These are phyloP conservation scores for Thuidium tamariscinum DNA, from an alignment of 225 moss, liverwort and hornwort species.

Conservation along the genomic window DNA sequence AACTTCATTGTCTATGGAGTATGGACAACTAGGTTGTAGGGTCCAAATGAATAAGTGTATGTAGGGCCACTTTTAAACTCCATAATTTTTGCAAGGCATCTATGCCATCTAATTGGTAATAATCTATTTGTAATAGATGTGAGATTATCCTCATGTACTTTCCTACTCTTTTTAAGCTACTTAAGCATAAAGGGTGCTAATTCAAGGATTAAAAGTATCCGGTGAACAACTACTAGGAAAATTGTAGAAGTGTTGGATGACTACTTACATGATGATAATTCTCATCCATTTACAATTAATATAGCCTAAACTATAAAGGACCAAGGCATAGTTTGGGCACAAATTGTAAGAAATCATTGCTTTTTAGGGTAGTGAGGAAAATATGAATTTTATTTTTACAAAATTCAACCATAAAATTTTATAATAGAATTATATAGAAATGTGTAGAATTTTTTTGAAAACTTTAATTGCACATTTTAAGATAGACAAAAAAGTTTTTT, in stretches of 20 bases:
- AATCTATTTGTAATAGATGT: background rate
- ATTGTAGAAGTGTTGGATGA: background rate
- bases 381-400: no score
- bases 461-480: background rate
- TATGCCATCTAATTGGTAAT: background rate
- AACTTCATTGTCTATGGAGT: background rate
- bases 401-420: no score
- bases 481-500: background rate
- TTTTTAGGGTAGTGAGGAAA: no score
- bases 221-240: background rate
- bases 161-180: background rate
- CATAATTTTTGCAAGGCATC: background rate
- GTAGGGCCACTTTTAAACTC: background rate
- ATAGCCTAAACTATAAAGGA: background rate
- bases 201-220: background rate
- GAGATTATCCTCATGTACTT: background rate
- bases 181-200: background rate
- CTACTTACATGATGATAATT: background rate
- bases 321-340: no score
- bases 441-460: background rate
- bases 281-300: background rate
- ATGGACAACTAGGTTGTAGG: fast-evolving
- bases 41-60: background rate
- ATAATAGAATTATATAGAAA: background rate
- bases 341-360: background rate